Conservation (phyloP, 768 basidiomycete species). For the Boletus sp. region DNA sequence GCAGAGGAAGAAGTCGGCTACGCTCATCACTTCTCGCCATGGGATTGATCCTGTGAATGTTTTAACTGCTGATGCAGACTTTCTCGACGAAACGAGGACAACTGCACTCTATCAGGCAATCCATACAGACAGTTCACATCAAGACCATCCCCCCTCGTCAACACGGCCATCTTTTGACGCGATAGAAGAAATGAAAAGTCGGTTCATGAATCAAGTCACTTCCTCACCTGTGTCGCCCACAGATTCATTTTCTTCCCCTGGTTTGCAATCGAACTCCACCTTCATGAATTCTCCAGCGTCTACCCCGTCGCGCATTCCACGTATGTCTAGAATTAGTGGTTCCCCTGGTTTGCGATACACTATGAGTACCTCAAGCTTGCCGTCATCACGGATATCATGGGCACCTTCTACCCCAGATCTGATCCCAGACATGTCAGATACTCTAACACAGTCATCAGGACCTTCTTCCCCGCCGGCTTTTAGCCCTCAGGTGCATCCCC, state of each 20-base stretch:
- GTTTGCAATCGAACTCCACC: slow-evolving; percentile 10
- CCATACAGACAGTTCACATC: slow-evolving; percentile 11
- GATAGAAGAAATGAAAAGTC: slow-evolving; percentile 62
- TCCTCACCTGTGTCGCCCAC: slow-evolving; percentile 26
- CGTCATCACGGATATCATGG: slow-evolving; percentile 30
- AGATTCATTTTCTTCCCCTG: slow-evolving; percentile 16
- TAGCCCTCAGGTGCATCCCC: slow-evolving; percentile 30
- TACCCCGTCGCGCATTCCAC: slow-evolving; percentile 31
- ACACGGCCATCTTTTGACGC: slow-evolving; percentile 45
- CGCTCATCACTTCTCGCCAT: slow-evolving; percentile 4
- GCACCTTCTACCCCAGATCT: slow-evolving; percentile 58
- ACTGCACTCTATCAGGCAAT: slow-evolving; percentile 8
- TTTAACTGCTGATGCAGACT: slow-evolving; percentile 1
- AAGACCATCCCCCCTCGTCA: slow-evolving; percentile 6
- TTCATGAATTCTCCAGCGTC: slow-evolving; percentile 5
- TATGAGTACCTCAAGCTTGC: slow-evolving; percentile 28
- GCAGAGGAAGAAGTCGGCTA: slow-evolving; percentile 19
- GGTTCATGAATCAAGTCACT: slow-evolving; percentile 41
- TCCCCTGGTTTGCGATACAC: slow-evolving; percentile 29
- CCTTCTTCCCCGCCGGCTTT: slow-evolving; percentile 50
- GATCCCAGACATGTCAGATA: slow-evolving; percentile 59
- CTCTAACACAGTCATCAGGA: slow-evolving; percentile 52
- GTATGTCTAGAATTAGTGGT: slow-evolving; percentile 20
- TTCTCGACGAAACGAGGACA: slow-evolving; percentile 13
- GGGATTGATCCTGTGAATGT: slow-evolving; percentile 3